Evolutionary conservation across 106 monocot genomes (phyloP), one percentile per base, ranked within the genome.

Genomic region (Dendrobium chrysotoxum): DNA sequence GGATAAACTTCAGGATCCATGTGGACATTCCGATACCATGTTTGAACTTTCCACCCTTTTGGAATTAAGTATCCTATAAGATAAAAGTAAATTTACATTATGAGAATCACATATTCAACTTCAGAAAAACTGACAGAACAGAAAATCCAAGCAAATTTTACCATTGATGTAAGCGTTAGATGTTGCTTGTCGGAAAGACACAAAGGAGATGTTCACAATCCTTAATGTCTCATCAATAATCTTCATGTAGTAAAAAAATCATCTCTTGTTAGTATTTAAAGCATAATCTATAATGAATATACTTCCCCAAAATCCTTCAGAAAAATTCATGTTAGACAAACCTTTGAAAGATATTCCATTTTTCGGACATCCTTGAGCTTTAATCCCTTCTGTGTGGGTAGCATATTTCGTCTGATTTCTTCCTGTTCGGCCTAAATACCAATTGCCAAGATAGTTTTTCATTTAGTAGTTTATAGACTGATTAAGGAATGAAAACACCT

Each of bases 281-380:
- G 70, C 21, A 26, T 76, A 26, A 35, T 5, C 70, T 70, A 70
- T 30, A 35, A 28, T 0, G 67, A 68, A 28, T n/a, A 61, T 61
- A 68, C 1, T 68, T 68, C 30, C 12, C 75, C 7, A 26, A 46
- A 47, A 47, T 2, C 5, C 50, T 50, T 13, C 50, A 15, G 15
- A 50, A 50, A 50, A 50, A 50, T 50, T 50, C 15, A 13, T 11
- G 1, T 50, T 31, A 30, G 64, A 73, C 80, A 45, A 5, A 96
- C 96, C 88, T 94, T 89, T 30, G 94, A 92, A 77, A 97, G 90
- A 80, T 92, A 94, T 74, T 90, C 88, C 97, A 97, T 97, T 84
- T 97, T 89, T 79, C 86, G 83, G 30, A 86, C 30, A 53, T 97
- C 92, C 53, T 87, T 86, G 5, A 97, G 84, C 28, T 89, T 91